phyloP scores from a whole-genome alignment of 2,329 filamentous ascomycete genomes.

The Nemania abortiva region DNA sequence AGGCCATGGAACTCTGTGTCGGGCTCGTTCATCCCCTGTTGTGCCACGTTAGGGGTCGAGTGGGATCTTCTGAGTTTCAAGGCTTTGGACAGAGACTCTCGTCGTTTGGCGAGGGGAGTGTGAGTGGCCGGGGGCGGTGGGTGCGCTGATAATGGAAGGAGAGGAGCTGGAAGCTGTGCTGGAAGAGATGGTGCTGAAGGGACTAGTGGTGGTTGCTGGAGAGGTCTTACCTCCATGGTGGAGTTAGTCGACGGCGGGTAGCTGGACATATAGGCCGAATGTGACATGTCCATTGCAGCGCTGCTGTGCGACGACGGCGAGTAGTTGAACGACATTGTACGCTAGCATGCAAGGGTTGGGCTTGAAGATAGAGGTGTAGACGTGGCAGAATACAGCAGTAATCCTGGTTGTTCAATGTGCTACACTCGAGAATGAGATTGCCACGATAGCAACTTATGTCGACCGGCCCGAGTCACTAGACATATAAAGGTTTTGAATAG shows the following conservation, averaged over 20 bases:
- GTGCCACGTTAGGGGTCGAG: conserved; percentile 63
- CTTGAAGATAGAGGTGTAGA: conserved; percentile 42
- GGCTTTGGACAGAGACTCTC: conserved; percentile 54
- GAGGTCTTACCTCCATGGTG: conserved; percentile 51
- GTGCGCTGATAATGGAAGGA: conserved; percentile 46
- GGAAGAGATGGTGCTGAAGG: conserved; percentile 43
- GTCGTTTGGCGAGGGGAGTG: conserved; percentile 52
- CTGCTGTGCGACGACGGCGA: conserved; percentile 58
- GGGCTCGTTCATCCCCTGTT: conserved; percentile 54
- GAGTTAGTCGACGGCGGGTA: conserved; percentile 47
- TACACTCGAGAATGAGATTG: conserved; percentile 31
- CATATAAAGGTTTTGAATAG: conserved; percentile 27
- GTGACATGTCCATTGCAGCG: conserved; percentile 58
- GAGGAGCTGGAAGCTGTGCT: conserved; percentile 49
- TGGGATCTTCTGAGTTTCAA: conserved; percentile 62
- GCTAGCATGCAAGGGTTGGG: conserved; percentile 54
- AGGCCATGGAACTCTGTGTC: conserved; percentile 53
- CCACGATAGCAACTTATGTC: conserved; percentile 21
- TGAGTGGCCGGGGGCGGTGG: conserved; percentile 49
- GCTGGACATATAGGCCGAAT: conserved; percentile 54
- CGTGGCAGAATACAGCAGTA: conserved; percentile 48
- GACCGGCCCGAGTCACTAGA: conserved; percentile 11
- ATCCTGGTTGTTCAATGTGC: conserved; percentile 50
- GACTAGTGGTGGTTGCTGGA: conserved; percentile 39
- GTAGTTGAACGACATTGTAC: conserved; percentile 64